Evolutionary conservation across 176 grass and related monocot genomes (phyloP), one percentile per base, ranked within the genome.

Genomic region (Tillandsia leiboldiana): DNA sequence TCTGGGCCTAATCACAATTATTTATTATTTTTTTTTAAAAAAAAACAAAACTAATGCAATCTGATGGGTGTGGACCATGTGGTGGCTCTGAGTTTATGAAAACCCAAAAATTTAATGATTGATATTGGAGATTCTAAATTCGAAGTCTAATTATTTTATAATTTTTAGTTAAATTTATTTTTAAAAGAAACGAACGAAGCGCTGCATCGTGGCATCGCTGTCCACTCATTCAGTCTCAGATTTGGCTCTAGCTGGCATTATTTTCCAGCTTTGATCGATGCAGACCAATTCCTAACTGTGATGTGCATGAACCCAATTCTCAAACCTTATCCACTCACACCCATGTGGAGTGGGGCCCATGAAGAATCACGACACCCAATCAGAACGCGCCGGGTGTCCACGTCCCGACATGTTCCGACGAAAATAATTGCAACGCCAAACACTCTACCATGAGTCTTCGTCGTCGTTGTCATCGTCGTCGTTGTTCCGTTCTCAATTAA

Each of bases 271-370:
- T 42, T 3, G 4, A 42, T 42, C 23, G 23, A 53, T 53, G 51
- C 51, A 53, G 23, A 0, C 23, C 23, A 24, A 24, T 24, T 24
- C 6, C 33, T 42, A 42, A 42, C 33, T 42, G 33, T 42, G 33
- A 42, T 42, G 2, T 56, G 56, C 56, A 59, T 23, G 3, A 13
- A 59, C 18, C 3, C 3, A 66, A 10, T 48, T 13, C 28, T 26
- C 50, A 15, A 22, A 13, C 51, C 70, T 69, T 50, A 72, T 72
- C 63, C 24, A 74, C 52, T 48, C 70, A 49, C 48, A 49, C 53
- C 18, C 49, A 15, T 10, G 5, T 1, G 57, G 26, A 3, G 26
- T 1, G 68, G 68, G 26, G 3, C 24, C 64, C 64, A 28, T 12
- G 13, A n/a, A 1, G 29, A 67, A 67, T 67, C 29, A 14, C 11